Base-by-base conservation (phyloP, 768 basidiomycete species). In the Ramaria rubella region DNA sequence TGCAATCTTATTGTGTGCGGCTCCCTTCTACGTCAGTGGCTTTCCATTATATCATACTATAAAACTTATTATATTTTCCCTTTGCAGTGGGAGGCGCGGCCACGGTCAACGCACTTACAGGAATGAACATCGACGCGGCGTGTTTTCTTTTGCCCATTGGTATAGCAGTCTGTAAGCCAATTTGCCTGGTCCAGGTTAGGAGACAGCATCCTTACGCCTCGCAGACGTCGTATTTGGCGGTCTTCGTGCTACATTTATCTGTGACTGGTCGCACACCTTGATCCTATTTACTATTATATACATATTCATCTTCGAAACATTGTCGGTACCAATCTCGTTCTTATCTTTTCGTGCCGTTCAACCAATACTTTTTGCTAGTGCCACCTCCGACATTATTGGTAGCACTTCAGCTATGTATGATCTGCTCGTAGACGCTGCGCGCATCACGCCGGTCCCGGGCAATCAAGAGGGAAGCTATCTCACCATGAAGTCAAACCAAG, bases 401-500 rank as follows among this genome's bases (percentile, higher is more conserved):
- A 74, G 73, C 9, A 61, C 76, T 6, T 69, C 70, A 21, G 65
- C 68, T 12, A 55, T 80, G 49, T 81, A 79, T 61, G 71, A 77
- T 49, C 68, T 83, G 23, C 71, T 83, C 0, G 67, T 73, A 2
- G 65, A 72, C 29, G 81, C 81, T 3, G 74, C 72, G 1, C 54
- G 65, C 2, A 70, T 74, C n/a, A 65, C 67, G 1, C 81, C 81
- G 0, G 79, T 82, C 0, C 58, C 58, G 0, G 80, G 81, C 7
- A 82, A 81, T 59, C 60, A 71, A 42, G 68, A 72, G 15, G 79
- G 81, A 5, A 78, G 77, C 51, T 82, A 81, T 60, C 58, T 81
- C 31, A 82, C 81, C 0, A 77, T 83, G 76, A 79, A 79, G 60
- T 79, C 78, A 15, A 72, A 75, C 42, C 70, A 74, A 56, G 75